A percentile compares a stretch with the other conserved stretches of the same genome.
phyloP scores from a whole-genome alignment of 2,329 filamentous ascomycete species.

The Colletotrichum australisinense region DNA sequence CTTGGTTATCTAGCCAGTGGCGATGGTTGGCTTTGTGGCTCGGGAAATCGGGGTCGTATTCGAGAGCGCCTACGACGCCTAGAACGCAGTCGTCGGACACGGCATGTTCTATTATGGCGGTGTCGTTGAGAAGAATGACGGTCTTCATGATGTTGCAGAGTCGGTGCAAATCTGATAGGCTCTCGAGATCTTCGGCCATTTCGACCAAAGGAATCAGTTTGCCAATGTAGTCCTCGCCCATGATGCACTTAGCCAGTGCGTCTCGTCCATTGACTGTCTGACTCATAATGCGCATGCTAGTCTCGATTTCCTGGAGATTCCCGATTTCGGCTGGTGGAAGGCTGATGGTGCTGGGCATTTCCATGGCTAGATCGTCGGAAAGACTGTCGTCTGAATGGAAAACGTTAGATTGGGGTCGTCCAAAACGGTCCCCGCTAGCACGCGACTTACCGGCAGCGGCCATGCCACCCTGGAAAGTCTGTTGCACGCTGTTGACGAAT shows the following conservation, averaged over 20 bases:
- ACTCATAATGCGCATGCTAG: slow-evolving; percentile 83
- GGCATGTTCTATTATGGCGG: slow-evolving; percentile 90
- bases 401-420: slow-evolving; percentile 40
- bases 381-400: slow-evolving; percentile 78
- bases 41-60: slow-evolving; percentile 98
- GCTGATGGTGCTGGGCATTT: slow-evolving; percentile 76
- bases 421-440: neutral
- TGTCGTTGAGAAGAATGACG: slow-evolving; percentile 94
- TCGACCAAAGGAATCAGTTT: slow-evolving; percentile 89
- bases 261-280: slow-evolving; percentile 82
- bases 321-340: slow-evolving; percentile 85
- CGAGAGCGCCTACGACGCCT: slow-evolving; percentile 93
- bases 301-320: slow-evolving; percentile 86
- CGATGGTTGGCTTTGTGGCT: slow-evolving; percentile 97
- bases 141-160: slow-evolving; percentile 99
- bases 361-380: slow-evolving; percentile 86
- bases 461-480: slow-evolving; percentile 72
- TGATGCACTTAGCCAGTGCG: slow-evolving; percentile 86
- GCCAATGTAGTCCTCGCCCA: slow-evolving; percentile 86
- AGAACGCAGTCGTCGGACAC: slow-evolving; percentile 90
- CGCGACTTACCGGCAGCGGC: slow-evolving; percentile 67
- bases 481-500: slow-evolving; percentile 89
- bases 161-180: slow-evolving; percentile 85
- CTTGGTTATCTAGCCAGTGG: slow-evolving; percentile 89
- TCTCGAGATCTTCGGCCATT: slow-evolving; percentile 92